Base-by-base conservation (phyloP, 805 yeast genomes). In the Metschnikowia amazonensis region DNA sequence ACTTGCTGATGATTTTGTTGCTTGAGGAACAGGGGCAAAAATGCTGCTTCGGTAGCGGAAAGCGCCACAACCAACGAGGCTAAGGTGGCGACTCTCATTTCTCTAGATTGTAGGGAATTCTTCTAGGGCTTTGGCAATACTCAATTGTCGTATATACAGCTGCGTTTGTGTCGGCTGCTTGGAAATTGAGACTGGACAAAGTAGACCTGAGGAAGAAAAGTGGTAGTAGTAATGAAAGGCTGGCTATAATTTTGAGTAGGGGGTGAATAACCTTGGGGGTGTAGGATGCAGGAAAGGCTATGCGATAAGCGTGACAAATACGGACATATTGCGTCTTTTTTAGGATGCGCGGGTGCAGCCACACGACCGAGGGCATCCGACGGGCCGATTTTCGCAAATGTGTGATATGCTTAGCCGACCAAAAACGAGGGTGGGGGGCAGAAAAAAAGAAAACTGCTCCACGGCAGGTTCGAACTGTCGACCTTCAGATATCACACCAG, bases 401-500 rank as follows among this genome's bases (percentile, higher is more conserved):
- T 20, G 35, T 11, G 25, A n/a, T 20, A n/a, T 17, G 36, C 36
- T 32, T 23, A 23, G 70, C 65, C 70, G 70, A 66, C 69, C 70
- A 11, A 18, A 17, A 35, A n/a, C n/a, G 20, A 21, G 23, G 23
- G 23, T 21, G 4, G n/a, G n/a, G n/a, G n/a, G n/a, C n/a, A n/a
- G n/a, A 21, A 5, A 32, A 18, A 32, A 32, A 17, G 11, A 18
- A 17, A 18, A 32, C 39, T 67, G 72, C 72, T 65, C 68, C 71
- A 62, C 68, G 72, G 72, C 70, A 67, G 72, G 70, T 60, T 67
- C 72, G 72, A 67, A 67, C 72, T 67, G 70, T 67, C 72, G 71
- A 67, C 70, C 71, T 67, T 65, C 70, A 66, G 72, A 67, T 66
- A 32, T 45, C 70, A 17, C 16, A 36, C 16, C 10, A 3, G 5